Base-by-base conservation (phyloP, 2,329 filamentous ascomycete species). In the Cryphonectria radicalis region DNA sequence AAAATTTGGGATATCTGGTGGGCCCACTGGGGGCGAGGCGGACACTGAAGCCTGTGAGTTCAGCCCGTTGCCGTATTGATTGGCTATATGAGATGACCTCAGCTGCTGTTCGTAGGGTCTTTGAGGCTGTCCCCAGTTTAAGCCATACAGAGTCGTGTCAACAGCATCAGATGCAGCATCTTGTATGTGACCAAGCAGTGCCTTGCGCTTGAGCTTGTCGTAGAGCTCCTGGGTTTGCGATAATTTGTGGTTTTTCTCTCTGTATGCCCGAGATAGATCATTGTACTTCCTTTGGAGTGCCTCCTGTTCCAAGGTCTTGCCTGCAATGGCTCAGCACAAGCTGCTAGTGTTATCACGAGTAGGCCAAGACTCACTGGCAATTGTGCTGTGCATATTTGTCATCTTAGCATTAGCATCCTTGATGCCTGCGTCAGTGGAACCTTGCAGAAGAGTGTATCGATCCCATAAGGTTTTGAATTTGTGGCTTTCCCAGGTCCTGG, bases 331-430 rank as follows among this genome's bases (percentile, higher is more conserved):
- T 76, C 6, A 77, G 71, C 28, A 68, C 2, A 60, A 55, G 65
- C 37, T 42, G 6, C n/a, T 22, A 8, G 3, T 22, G 1, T 14
- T 28, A 6, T 42, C 10, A 17, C 32, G 17, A 13, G 32, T 22
- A 4, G 4, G 1, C 37, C 19, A 7, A n/a, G 8, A 76, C 85
- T 70, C 73, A 92, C 92, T 84, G 70, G 87, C 82, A 37, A 95
- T 78, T 77, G 89, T 91, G 42, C 88, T 87, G 67, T 92, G 89
- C 19, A 96, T 81, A 57, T 80, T 85, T 35, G 87, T 85, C 69
- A 95, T 92, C 76, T 95, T 90, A 0, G 88, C 80, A 76, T 95
- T 94, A 10, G 93, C 92, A 73, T 95, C 91, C 73, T 90, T 88
- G 63, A 40, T 40, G 10, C 13, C 37, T 40, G 37, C 37, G 3